These are phyloP conservation scores for Populus alba DNA, from an alignment of 345 rosid species.

Conservation along the genomic window DNA sequence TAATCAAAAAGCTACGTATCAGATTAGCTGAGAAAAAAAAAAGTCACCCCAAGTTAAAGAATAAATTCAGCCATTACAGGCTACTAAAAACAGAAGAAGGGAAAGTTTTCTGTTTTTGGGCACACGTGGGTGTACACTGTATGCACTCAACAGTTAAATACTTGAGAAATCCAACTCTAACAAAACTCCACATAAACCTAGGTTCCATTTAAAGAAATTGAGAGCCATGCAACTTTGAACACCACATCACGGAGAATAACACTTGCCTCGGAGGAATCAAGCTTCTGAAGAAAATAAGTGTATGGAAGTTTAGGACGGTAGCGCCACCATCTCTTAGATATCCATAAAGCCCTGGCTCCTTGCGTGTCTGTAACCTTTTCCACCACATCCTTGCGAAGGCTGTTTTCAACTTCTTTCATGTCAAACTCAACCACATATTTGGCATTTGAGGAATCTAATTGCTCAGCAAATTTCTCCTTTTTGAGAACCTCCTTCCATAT, in stretches of 20 bases:
- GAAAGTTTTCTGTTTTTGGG: not conserved
- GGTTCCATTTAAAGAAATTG: not conserved
- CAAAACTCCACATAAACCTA: not conserved
- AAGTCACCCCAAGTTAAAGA: too few species aligned
- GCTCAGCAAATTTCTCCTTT: conserved; percentile 66
- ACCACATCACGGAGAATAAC: conserved; percentile 1
- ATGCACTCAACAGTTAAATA: not conserved
- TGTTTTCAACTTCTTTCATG: conserved; percentile 94
- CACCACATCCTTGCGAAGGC: conserved; percentile 77
- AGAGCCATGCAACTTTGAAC: not conserved
- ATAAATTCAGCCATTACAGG: not conserved
- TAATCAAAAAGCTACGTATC: too few species aligned
- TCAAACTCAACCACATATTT: conserved; percentile 92
- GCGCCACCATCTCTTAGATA: conserved; percentile 98
- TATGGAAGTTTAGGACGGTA: conserved; percentile 93
- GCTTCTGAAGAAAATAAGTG: conserved; percentile 86
- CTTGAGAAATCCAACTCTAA: not conserved
- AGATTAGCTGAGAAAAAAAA: too few species aligned
- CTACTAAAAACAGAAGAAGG: not conserved
- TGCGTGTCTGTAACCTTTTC: conserved; percentile 54
- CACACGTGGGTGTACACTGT: not conserved
- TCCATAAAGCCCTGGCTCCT: conserved; percentile 86
- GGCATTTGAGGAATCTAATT: conserved; percentile 54
- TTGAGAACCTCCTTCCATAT: conserved; percentile 66
- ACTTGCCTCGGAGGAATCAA: conserved; percentile 81